Evolutionary conservation across 202 grass and related monocot genomes (phyloP).

Genomic region (Dendrocalamus latiflorus): DNA sequence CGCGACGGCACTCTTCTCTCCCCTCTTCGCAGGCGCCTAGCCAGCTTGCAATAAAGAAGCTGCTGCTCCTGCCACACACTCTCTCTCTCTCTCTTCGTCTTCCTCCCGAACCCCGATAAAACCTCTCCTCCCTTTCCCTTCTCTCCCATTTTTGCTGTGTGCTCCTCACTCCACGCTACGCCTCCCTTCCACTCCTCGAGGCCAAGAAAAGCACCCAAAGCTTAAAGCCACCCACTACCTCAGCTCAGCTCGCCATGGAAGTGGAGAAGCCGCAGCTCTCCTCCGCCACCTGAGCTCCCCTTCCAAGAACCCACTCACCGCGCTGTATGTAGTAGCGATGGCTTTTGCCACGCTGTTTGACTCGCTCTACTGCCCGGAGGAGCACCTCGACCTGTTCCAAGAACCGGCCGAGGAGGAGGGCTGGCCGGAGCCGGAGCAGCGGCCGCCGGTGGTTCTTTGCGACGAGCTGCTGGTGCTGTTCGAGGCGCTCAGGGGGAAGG

Average conservation of each 20-base stretch:
- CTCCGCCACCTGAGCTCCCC: slow-evolving; percentile 18
- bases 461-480: slow-evolving; percentile 39
- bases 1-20: too few relatives aligned
- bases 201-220: slow-evolving; percentile 7
- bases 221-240: not conserved
- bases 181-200: slow-evolving; percentile 13
- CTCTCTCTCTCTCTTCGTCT: slow-evolving; percentile 10
- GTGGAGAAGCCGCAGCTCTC: slow-evolving; percentile 24
- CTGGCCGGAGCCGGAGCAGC: not conserved
- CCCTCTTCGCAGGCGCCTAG: not conserved
- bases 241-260: slow-evolving; percentile 23
- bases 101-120: slow-evolving; percentile 38
- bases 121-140: slow-evolving; percentile 8
- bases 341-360: slow-evolving; percentile 54
- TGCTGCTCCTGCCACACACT: not conserved
- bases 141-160: not conserved
- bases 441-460: not conserved
- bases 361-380: slow-evolving; percentile 58
- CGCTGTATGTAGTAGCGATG: slow-evolving; percentile 6
- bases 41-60: slow-evolving; percentile 11
- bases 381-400: slow-evolving; percentile 57
- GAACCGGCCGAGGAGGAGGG: slow-evolving; percentile 20
- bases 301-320: not conserved
- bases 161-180: slow-evolving; percentile 12
- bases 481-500: slow-evolving; percentile 36